Percentiles rank a stretch among this genome's conserved stretches.
These are phyloP conservation scores for Knoxdaviesia capensis DNA, from an alignment of 2,329 filamentous ascomycete species.

Conservation along the genomic window DNA sequence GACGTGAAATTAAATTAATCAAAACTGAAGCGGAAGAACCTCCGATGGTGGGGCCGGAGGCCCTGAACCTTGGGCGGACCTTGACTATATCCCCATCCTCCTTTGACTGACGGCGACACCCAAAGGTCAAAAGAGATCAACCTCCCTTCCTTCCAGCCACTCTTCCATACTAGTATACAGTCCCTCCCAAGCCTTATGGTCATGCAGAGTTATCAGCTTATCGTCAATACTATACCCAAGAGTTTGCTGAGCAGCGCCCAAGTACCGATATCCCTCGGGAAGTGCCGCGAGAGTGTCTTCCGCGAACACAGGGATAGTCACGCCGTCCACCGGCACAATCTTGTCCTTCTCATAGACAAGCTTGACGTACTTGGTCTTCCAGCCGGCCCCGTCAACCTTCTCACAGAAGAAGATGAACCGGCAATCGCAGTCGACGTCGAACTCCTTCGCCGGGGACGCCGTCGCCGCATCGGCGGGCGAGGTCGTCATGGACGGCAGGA, in stretches of 20 bases:
- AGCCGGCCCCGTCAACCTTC: constrained; percentile 12
- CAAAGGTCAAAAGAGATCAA: not conserved
- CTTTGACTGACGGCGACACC: not conserved
- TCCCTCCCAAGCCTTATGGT: constrained; percentile 13
- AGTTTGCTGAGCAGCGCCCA: constrained; percentile 23
- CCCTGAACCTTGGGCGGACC: not conserved
- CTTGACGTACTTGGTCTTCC: constrained; percentile 24
- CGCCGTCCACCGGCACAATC: constrained; percentile 22
- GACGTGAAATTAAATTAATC: too few species aligned
- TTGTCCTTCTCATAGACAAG: constrained; percentile 30
- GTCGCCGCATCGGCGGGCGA: not conserved
- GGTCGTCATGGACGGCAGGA: constrained; percentile 7
- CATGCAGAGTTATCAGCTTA: constrained; percentile 18
- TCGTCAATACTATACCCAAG: constrained; percentile 22
- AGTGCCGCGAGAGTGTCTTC: constrained; percentile 16
- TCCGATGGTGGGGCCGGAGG: too few species aligned
- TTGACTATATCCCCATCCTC: not conserved
- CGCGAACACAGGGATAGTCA: constrained; percentile 16
- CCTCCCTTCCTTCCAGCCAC: constrained; percentile 15
- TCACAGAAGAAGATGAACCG: constrained; percentile 26
- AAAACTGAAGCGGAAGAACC: too few species aligned
- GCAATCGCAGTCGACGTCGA: constrained; percentile 29
- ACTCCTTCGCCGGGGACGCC: constrained; percentile 8
- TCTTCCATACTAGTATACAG: constrained; percentile 23
- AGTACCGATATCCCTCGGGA: constrained; percentile 24